Evolutionary conservation across 495 filamentous ascomycete species (phyloP), one percentile per base, ranked within the genome.

Genomic region (Pseudoneurospora amorphoporcata): DNA sequence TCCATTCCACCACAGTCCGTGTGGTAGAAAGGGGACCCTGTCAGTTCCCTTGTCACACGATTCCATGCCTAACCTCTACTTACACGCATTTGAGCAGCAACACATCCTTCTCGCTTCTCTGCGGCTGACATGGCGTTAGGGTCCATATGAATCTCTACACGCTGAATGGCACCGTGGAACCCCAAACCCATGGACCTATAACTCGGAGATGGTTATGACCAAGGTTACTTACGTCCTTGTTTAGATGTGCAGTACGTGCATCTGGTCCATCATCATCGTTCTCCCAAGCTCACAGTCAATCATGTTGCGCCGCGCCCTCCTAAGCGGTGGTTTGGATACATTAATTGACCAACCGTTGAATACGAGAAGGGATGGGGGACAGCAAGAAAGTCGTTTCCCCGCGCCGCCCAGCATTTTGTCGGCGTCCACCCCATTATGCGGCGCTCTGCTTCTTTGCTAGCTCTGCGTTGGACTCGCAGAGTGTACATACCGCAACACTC

Each of bases 71-170:
- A 45, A 45, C 42, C 42, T n/a, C n/a, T 12, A 47, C 43, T 9
- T 40, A n/a, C 14, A 7, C 53, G 29, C 53, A 35, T 12, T 61
- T 61, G 29, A 61, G 37, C 12, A 29, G 19, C 69, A 70, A 70
- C 17, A 39, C 8, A 32, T 42, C 69, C n/a, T 58, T 71, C 38
- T 61, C 19, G 69, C 32, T 61, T 39, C 29, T 61, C 41, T 71
- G 70, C 70, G 70, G 70, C 70, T 71, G 70, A 68, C 35, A 71
- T 68, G 70, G 70, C 70, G 23, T 71, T 6, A 61, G 53, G 23
- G 53, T 32, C 32, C 53, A 23, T 61, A 32, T 17, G 47, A 19
- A 32, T 7, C 23, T 32, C 5, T 3, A 3, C 47, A 58, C 47
- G 23, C 47, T 58, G 53, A 61, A 32, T 61, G 53, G 53, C 53